A percentile compares a stretch with the other conserved stretches of the same genome.
phyloP scores from a whole-genome alignment of 1,139 yeast species.

The Lodderomyces elongisporus region DNA sequence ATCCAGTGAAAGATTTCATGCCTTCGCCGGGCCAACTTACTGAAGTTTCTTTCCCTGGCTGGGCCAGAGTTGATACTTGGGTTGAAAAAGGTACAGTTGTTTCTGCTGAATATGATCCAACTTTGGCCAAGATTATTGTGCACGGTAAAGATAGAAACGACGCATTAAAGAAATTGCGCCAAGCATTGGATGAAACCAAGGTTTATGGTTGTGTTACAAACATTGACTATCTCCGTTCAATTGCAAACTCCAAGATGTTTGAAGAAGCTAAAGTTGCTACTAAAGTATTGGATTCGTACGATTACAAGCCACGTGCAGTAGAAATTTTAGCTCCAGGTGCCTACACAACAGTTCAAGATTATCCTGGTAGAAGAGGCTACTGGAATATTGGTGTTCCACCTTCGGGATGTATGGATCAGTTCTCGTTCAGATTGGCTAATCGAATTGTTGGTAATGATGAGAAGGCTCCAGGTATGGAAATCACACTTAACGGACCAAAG shows the following conservation, averaged over 20 bases:
- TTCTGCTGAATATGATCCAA: conserved; percentile 94
- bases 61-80: conserved; percentile 96
- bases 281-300: conserved; percentile 77
- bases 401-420: conserved; percentile 96
- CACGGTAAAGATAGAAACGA: conserved; percentile 86
- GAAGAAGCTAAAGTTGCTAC: conserved; percentile 79
- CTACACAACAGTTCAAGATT: conserved; percentile 92
- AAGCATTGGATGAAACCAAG: conserved; percentile 80
- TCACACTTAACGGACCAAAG: conserved; percentile 84
- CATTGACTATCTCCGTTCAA: conserved; percentile 80
- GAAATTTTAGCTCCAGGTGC: conserved; percentile 88
- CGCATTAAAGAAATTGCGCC: conserved; percentile 68
- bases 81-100: conserved; percentile 83
- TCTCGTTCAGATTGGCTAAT: conserved; percentile 84
- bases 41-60: conserved; percentile 75
- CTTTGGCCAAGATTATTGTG: conserved; percentile 92
- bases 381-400: conserved; percentile 97
- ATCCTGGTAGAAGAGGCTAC: conserved; percentile 84
- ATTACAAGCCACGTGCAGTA: conserved; percentile 75
- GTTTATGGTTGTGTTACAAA: conserved; percentile 87
- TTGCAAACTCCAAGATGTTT: conserved; percentile 81
- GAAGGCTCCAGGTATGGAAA: conserved; percentile 83
- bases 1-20: conserved; percentile 89
- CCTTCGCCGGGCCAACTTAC: conserved; percentile 95
- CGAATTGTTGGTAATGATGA: conserved; percentile 81